Evolutionary conservation across 2,329 filamentous ascomycete species (phyloP), one percentile per base, ranked within the genome.

Genomic region (Cladorrhinum sp.): DNA sequence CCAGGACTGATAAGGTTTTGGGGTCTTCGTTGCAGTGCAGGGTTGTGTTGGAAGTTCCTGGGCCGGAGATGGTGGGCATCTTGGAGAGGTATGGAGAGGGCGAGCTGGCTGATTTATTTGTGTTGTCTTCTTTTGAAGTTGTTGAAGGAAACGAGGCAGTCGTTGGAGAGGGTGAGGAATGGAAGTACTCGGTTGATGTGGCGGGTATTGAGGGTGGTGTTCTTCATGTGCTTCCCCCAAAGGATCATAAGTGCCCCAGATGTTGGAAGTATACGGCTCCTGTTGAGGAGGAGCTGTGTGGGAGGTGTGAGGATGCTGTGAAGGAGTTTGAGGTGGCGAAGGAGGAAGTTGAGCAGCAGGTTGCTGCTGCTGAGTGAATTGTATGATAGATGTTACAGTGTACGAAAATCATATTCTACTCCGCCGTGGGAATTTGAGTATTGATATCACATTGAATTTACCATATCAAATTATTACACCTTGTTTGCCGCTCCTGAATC

Each of bases 201-300:
- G 78, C 79, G 64, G 72, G 78, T 9, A 78, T 83, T 56, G 78
- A 79, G 64, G 72, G 78, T 1, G 27, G 79, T 78, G 22, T 25
- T 16, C 38, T 25, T 3, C 74, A 76, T 65, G 78, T 81, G 22
- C 66, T 80, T 55, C 80, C 83, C 60, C 83, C 83, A 1, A 72
- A 68, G 66, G 69, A 79, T 12, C 76, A 80, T 51, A 99, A 98
- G 74, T 99, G 95, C 72, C 81, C 85, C 0, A 81, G 95, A 55
- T 99, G 95, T 76, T 99, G 95, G 95, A 85, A 89, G 63, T 96
- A 91, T 73, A 81, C 89, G 23, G 87, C 89, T n/a, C 78, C 82
- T n/a, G 75, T 76, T 52, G 81, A 88, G 66, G 85, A 89, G 18
- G 73, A 77, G 41, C 76, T 96, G 18, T 98, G 93, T 74, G 75